Conservation (phyloP, 2,329 filamentous ascomycete genomes). For the Fusarium drepaniforme region DNA sequence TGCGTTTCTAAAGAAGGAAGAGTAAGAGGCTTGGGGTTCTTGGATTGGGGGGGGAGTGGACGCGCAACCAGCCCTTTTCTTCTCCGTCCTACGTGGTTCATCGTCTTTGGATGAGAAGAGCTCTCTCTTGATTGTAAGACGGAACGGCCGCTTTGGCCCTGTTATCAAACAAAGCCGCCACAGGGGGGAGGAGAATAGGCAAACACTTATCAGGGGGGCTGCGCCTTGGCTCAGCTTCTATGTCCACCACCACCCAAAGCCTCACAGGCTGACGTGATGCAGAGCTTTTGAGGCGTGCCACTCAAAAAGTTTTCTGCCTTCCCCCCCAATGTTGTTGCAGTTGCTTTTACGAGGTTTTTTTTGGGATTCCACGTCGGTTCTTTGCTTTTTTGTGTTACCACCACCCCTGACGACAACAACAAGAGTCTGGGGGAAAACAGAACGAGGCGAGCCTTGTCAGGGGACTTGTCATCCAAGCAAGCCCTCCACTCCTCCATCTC, state of each 20-base stretch:
- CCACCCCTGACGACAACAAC: slow-evolving; percentile 26
- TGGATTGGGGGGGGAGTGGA: slow-evolving; percentile 2
- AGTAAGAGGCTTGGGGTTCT: slow-evolving; percentile 27
- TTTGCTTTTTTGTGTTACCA: slow-evolving; percentile 34
- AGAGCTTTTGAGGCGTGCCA: slow-evolving; percentile 27
- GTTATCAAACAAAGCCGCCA: slow-evolving; percentile 11
- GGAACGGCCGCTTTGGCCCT: slow-evolving; percentile 4
- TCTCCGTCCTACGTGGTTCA: slow-evolving; percentile 29
- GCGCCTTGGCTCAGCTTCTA: not conserved
- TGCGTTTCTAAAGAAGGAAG: not conserved
- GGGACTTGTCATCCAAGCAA: slow-evolving; percentile 2
- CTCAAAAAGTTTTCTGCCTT: not conserved
- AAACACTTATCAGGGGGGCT: slow-evolving; percentile 7
- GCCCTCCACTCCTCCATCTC: not conserved
- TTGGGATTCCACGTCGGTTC: not conserved
- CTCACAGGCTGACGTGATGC: slow-evolving; percentile 34
- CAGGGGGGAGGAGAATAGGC: not conserved
- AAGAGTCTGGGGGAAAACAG: slow-evolving; percentile 19
- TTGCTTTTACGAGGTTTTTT: slow-evolving; percentile 12
- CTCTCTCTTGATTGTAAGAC: not conserved
- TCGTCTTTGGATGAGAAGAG: slow-evolving; percentile 7
- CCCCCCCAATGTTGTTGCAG: not conserved
- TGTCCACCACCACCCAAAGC: slow-evolving; percentile 9
- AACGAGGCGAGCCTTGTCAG: slow-evolving; percentile 20
- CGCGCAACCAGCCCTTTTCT: slow-evolving; percentile 18